phyloP scores from a whole-genome alignment of 129 eudicot genomes.

The Apium graveolens region DNA sequence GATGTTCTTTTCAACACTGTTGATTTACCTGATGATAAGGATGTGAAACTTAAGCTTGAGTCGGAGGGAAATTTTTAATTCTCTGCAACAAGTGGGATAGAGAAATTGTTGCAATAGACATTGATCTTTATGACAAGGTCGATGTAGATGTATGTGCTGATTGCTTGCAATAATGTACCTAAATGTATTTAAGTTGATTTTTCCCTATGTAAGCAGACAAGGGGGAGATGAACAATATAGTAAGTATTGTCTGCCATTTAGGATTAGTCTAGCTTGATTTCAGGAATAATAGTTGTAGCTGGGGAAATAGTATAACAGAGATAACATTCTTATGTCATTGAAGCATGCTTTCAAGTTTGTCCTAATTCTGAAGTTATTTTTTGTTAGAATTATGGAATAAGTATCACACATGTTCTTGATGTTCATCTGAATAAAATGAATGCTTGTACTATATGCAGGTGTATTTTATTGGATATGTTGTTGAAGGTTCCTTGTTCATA shows the following conservation, averaged over 20 bases:
- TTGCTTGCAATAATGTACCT: background rate
- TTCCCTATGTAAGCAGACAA: conserved; percentile 18
- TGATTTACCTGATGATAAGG: conserved; percentile 62
- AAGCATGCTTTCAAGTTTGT: background rate
- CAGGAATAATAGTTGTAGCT: background rate
- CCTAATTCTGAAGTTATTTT: too few relatives aligned
- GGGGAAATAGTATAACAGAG: background rate
- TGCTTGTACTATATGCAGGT: conserved; percentile 41
- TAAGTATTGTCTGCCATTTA: background rate
- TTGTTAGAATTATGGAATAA: background rate
- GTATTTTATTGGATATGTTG: conserved; percentile 75
- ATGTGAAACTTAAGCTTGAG: conserved; percentile 58
- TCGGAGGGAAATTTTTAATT: conserved; percentile 65
- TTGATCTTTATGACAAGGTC: conserved; percentile 56
- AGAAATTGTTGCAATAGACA: conserved; percentile 42
- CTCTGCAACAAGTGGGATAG: conserved; percentile 42
- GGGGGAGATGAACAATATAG: conserved; percentile 16
- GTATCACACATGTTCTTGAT: background rate
- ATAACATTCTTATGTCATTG: background rate
- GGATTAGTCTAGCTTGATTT: background rate
- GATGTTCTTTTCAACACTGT: conserved; percentile 57
- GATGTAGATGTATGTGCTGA: conserved; percentile 49
- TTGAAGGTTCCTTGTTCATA: conserved; percentile 62
- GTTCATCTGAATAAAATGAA: too few relatives aligned
- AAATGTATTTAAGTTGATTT: background rate